These are phyloP conservation scores for Hansenula sp. DNA, from an alignment of 1,139 yeast species.

Conservation along the genomic window DNA sequence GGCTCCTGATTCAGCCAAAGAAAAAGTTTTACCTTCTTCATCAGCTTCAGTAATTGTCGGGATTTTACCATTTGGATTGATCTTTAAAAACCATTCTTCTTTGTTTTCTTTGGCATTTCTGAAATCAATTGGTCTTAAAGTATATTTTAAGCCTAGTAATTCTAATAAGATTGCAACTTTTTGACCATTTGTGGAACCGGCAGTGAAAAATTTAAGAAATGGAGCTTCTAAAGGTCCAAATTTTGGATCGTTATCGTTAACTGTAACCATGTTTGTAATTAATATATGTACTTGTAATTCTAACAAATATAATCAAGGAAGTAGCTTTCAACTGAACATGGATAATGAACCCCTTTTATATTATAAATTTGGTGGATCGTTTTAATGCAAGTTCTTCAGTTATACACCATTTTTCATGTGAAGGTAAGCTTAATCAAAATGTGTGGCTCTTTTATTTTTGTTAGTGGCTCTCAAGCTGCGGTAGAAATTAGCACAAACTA, in stretches of 20 bases:
- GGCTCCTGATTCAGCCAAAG: conserved; percentile 55
- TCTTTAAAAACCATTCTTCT: conserved; percentile 39
- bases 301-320: too few species aligned
- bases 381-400: too few species aligned
- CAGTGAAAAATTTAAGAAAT: conserved; percentile 38
- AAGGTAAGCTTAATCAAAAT: too few species aligned
- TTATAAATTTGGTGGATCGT: too few species aligned
- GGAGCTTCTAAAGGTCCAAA: conserved; percentile 29
- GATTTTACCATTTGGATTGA: conserved; percentile 49
- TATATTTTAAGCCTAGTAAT: conserved; percentile 43
- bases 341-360: too few species aligned
- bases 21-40: conserved; percentile 30
- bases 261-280: conserved; percentile 7
- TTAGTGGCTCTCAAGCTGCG: too few species aligned
- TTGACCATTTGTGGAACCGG: conserved; percentile 53
- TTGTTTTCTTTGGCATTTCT: conserved; percentile 30
- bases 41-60: conserved; percentile 43
- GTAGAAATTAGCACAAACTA: too few species aligned
- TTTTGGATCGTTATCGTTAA: conserved; percentile 30
- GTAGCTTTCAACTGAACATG: too few species aligned
- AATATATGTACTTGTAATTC: too few species aligned
- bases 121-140: conserved; percentile 37
- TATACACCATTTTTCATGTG: too few species aligned
- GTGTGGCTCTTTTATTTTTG: too few species aligned
- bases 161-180: conserved; percentile 48